Percentiles rank a stretch among this genome's conserved stretches.
Evolutionary conservation across 1,139 yeast species (phyloP).

Genomic region (Maudiozyma humilis): DNA sequence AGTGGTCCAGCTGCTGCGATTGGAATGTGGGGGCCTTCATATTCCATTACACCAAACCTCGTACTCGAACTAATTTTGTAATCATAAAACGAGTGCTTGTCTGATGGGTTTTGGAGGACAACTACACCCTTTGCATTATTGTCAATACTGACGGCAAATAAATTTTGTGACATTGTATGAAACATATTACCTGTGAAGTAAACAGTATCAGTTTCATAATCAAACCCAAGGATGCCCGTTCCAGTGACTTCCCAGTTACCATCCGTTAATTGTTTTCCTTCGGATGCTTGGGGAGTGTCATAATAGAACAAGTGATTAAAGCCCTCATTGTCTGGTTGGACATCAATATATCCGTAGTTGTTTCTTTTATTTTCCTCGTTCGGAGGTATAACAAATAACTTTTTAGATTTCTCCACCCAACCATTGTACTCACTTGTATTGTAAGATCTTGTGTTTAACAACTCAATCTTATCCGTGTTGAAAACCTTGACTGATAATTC

Average conservation of each 20-base stretch:
- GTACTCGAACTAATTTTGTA: conserved; percentile 26
- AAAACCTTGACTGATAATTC: conserved; percentile 35
- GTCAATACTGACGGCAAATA: conserved; percentile 40
- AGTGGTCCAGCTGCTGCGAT: conserved; percentile 23
- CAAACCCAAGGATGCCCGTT: conserved; percentile 48
- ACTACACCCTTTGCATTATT: conserved; percentile 6
- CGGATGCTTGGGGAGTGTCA: conserved; percentile 37
- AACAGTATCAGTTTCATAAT: conserved; percentile 42
- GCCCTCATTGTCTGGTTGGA: conserved; percentile 52
- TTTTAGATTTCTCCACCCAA: conserved; percentile 38
- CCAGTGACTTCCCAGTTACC: conserved; percentile 64
- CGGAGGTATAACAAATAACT: conserved; percentile 33
- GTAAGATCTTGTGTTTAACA: conserved; percentile 38
- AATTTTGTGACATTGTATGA: conserved; percentile 49
- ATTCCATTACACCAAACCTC: conserved; percentile 24
- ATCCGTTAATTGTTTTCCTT: conserved; percentile 46
- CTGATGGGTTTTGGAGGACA: conserved; percentile 20
- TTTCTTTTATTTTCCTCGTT: conserved; percentile 31
- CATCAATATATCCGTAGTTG: conserved; percentile 61
- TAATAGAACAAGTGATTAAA: conserved; percentile 65
- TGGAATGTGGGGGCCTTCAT: conserved; percentile 26
- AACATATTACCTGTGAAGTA: conserved; percentile 58
- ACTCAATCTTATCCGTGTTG: conserved; percentile 33
- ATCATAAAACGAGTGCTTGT: conserved; percentile 20
- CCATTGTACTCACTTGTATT: conserved; percentile 46